phyloP scores from a whole-genome alignment of 805 yeast genomes.

The Pichia nakasei region DNA sequence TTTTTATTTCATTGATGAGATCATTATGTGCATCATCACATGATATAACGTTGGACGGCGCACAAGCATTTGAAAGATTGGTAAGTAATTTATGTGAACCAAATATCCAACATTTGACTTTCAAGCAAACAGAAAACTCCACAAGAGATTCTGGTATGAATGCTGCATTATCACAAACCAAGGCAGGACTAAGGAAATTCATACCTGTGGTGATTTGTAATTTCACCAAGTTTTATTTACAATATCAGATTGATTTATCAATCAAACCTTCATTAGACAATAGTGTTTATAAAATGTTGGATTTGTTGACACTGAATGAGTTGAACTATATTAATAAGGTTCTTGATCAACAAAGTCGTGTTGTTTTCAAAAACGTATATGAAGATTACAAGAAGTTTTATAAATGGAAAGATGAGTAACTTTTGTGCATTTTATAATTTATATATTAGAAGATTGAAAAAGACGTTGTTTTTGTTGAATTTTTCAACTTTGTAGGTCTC shows the following conservation, averaged over 20 bases:
- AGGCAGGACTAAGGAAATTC: conserved; percentile 54
- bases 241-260: conserved; percentile 35
- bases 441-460: too few species aligned
- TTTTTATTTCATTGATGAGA: conserved; percentile 43
- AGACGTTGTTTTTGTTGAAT: too few species aligned
- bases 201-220: conserved; percentile 50
- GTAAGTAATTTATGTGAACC: conserved; percentile 72
- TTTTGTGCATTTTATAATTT: not conserved
- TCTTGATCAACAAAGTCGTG: conserved; percentile 61
- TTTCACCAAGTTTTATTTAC: conserved; percentile 48
- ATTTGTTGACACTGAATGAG: conserved; percentile 60
- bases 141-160: conserved; percentile 29
- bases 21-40: conserved; percentile 27
- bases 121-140: conserved; percentile 11
- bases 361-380: conserved; percentile 57
- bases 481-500: too few species aligned
- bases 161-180: conserved; percentile 47
- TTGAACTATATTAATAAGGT: conserved; percentile 51
- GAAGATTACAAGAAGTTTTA: conserved; percentile 69
- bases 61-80: conserved; percentile 46
- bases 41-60: conserved; percentile 26
- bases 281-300: conserved; percentile 58
- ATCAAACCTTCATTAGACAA: conserved; percentile 41
- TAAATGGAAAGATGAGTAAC: conserved; percentile 62
- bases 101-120: conserved; percentile 12